Base-by-base conservation (phyloP, 805 yeast species). In the Pichia ethanolica region DNA sequence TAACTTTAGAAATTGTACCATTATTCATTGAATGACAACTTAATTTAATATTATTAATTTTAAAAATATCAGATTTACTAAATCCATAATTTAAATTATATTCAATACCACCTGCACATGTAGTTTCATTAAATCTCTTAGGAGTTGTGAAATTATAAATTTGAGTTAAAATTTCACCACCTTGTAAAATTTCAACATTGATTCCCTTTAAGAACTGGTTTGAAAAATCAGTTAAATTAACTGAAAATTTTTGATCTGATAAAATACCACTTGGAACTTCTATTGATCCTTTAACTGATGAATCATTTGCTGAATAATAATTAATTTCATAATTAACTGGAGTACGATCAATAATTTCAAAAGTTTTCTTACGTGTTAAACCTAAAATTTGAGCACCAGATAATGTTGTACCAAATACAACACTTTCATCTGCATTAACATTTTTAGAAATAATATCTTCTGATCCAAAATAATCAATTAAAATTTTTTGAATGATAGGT, bases 361-460 rank as follows among this genome's bases (percentile, higher is more conserved):
- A 74, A 40, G 79, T 80, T 57, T 79, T 79, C 7, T 86, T 74
- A 56, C 82, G 79, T 64, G 81, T 83, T 58, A 81, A 75, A 38
- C 80, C 75, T n/a, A 89, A 79, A 37, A 88, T 70, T 44, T 80
- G 73, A 39, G 89, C 84, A 25, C 93, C 98, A 55, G 89, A 77
- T 37, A 86, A 70, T n/a, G 96, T 81, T 3, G 95, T 80, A 45
- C 99, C 99, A 58, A 87, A 74, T 12, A 88, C 96, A 46, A 88
- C 88, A 42, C 97, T 82, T 70, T 93, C 99, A 67, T 93, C 99
- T 0, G 99, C 93, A 66, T 93, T 93, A 42, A 93, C 95, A 46
- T 83, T 87, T 65, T 83, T 89, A 4, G 55, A 44, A 38, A 90
- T 72, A 45, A 71, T 62, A 7, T 56, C 59, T 3, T 79, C 83